These are phyloP conservation scores for Keqinozyma sinolaborantium DNA, from an alignment of 1,139 yeast species.

Conservation along the genomic window DNA sequence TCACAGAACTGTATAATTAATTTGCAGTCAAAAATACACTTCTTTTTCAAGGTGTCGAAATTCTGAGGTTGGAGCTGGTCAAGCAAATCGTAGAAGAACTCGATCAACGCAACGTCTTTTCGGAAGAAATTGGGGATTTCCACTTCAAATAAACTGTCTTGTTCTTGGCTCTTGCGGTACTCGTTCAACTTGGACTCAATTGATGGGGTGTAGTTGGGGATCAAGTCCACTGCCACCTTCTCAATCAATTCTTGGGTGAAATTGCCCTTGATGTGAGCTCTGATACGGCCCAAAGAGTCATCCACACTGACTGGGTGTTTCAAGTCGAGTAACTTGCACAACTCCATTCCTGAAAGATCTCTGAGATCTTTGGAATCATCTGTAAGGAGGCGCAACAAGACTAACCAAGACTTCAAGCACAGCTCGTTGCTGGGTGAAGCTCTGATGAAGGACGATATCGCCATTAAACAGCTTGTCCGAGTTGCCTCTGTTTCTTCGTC, in stretches of 20 bases:
- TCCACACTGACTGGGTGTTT: not conserved
- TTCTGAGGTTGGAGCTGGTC: not conserved
- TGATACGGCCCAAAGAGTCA: not conserved
- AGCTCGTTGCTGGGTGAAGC: slow-evolving; percentile 1
- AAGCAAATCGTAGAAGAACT: not conserved
- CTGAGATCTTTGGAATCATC: slow-evolving; percentile 63
- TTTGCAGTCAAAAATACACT: not conserved
- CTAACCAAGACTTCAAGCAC: slow-evolving; percentile 12
- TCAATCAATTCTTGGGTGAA: not conserved
- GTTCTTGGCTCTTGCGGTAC: slow-evolving; percentile 2
- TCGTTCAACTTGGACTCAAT: slow-evolving; percentile 2
- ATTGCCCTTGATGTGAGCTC: not conserved
- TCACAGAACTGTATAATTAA: slow-evolving; percentile 1
- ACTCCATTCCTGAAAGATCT: slow-evolving; percentile 23
- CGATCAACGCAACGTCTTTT: slow-evolving; percentile 14
- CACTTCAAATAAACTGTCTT: slow-evolving; percentile 22
- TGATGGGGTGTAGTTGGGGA: slow-evolving; percentile 1
- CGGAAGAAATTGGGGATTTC: slow-evolving; percentile 28
- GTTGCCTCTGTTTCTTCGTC: slow-evolving; percentile 45
- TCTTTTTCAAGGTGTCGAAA: not conserved
- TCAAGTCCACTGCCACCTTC: not conserved
- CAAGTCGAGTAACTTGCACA: not conserved
- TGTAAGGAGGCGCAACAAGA: slow-evolving; percentile 13
- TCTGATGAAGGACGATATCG: slow-evolving; percentile 30
- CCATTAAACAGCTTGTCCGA: slow-evolving; percentile 46